phyloP scores from a whole-genome alignment of 305 asterid species.

The Ajuga reptans region DNA sequence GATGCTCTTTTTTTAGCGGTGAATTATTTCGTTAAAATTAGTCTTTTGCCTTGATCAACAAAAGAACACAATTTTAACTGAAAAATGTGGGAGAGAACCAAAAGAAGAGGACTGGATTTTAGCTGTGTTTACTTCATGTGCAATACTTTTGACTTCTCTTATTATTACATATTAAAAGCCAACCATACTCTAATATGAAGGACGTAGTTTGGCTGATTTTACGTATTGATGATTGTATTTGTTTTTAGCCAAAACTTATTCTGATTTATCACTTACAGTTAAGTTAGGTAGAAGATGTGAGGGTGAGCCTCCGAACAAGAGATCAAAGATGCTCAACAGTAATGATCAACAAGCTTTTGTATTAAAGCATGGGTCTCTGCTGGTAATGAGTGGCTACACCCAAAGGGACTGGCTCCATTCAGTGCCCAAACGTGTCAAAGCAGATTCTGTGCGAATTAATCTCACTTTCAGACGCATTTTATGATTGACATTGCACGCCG shows the following conservation, averaged over 20 bases:
- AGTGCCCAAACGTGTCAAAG: constrained; percentile 86
- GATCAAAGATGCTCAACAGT: constrained; percentile 34
- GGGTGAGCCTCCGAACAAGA: constrained; percentile 53
- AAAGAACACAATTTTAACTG: background rate
- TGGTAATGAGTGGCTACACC: constrained; percentile 84
- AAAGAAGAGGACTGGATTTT: background rate
- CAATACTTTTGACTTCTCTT: background rate
- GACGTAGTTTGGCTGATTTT: background rate
- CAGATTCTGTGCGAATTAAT: constrained; percentile 58
- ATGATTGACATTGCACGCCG: constrained; percentile 17
- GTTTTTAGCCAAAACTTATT: background rate
- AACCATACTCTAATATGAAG: background rate
- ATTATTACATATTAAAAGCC: background rate
- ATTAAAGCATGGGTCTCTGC: constrained; percentile 77
- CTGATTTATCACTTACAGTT: constrained; percentile 8
- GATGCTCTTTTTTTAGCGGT: background rate
- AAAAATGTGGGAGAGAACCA: background rate
- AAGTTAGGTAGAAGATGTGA: constrained; percentile 32
- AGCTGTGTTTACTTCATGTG: background rate
- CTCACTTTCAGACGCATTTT: constrained; percentile 75
- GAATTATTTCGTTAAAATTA: background rate
- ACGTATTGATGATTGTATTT: background rate
- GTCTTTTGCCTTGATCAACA: background rate
- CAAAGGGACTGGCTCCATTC: constrained; percentile 95
- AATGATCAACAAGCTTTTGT: constrained; percentile 50